Conservation (phyloP, 1,284 basidiomycete genomes). For the Spongispora temasekensis region DNA sequence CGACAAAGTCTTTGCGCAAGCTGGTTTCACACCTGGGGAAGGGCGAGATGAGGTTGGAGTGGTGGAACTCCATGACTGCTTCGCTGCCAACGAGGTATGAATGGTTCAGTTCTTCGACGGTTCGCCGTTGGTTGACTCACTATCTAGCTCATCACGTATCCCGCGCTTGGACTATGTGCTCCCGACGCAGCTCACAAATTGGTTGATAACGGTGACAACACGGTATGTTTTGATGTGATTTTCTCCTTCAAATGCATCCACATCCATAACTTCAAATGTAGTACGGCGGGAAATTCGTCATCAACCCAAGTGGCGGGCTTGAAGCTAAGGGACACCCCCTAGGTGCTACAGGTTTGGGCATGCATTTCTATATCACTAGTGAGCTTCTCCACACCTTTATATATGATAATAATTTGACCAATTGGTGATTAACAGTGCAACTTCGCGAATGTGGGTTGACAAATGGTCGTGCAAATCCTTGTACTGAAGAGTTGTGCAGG, state of each 20-base stretch:
- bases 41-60: slow-evolving; percentile 80
- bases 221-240: slow-evolving; percentile 45
- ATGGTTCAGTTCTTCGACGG: not conserved
- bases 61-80: slow-evolving; percentile 86
- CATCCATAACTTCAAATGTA: slow-evolving; percentile 25
- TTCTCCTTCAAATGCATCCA: not conserved
- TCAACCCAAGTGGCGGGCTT: slow-evolving; percentile 86
- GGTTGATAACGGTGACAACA: slow-evolving; percentile 79
- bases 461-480: not conserved
- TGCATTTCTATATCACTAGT: slow-evolving; percentile 88
- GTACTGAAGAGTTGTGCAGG: slow-evolving; percentile 40
- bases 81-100: slow-evolving; percentile 72
- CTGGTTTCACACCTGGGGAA: slow-evolving; percentile 64
- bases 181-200: slow-evolving; percentile 73
- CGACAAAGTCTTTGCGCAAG: slow-evolving; percentile 71
- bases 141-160: slow-evolving; percentile 74
- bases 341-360: slow-evolving; percentile 83
- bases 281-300: slow-evolving; percentile 86
- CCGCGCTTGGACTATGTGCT: slow-evolving; percentile 76
- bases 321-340: slow-evolving; percentile 87
- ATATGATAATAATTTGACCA: not conserved
- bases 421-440: slow-evolving; percentile 54
- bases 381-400: slow-evolving; percentile 9
- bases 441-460: slow-evolving; percentile 60
- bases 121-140: not conserved